These are phyloP conservation scores for Candida peoriensis DNA, from an alignment of 805 yeast genomes.

Conservation along the genomic window DNA sequence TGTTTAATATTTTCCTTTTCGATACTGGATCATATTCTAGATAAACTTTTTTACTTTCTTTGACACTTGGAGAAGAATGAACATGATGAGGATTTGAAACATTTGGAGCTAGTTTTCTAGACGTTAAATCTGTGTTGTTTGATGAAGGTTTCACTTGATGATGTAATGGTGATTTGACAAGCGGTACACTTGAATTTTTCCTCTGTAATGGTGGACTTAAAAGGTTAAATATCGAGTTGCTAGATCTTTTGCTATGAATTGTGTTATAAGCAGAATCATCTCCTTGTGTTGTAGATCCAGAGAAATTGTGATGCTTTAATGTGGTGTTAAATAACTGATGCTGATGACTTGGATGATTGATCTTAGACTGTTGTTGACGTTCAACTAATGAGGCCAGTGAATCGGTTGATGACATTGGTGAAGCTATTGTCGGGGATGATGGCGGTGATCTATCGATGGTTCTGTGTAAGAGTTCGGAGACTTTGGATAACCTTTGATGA, in stretches of 20 bases:
- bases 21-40: conserved; percentile 87
- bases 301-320: not conserved
- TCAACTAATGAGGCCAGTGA: conserved; percentile 34
- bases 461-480: conserved; percentile 15
- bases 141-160: conserved; percentile 2
- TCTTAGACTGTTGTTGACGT: conserved; percentile 34
- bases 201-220: conserved; percentile 9
- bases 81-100: conserved; percentile 21
- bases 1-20: conserved; percentile 74
- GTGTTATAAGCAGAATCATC: too few relatives aligned
- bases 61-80: conserved; percentile 43
- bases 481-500: conserved; percentile 13
- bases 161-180: conserved; percentile 14
- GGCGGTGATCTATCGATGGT: conserved; percentile 16
- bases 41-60: conserved; percentile 75
- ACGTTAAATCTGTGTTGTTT: too few relatives aligned
- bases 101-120: conserved; percentile 21
- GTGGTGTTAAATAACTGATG: conserved; percentile 23
- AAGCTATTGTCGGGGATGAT: conserved; percentile 10
- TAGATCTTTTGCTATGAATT: too few relatives aligned
- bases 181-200: conserved; percentile 8
- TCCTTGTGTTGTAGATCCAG: too few relatives aligned
- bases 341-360: conserved; percentile 39
- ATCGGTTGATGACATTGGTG: conserved; percentile 30
- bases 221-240: conserved; percentile 15